Percentiles rank a stretch among this genome's conserved stretches.
These are phyloP conservation scores for Betula pendula DNA, from an alignment of 306 rosid species.

Conservation along the genomic window DNA sequence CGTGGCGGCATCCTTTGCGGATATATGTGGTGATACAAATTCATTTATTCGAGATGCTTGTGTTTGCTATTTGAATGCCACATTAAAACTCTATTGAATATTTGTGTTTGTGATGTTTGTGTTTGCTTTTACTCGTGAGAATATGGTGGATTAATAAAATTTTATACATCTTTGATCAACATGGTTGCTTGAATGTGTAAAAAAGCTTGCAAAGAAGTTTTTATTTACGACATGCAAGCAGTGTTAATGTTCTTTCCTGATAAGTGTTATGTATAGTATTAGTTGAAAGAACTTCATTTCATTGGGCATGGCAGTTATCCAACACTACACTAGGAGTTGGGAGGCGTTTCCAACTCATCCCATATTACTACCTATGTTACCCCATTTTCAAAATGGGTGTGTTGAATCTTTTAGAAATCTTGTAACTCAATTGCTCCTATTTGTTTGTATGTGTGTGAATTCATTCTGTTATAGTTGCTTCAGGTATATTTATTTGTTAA, in stretches of 20 bases:
- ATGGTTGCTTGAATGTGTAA: too few relatives aligned
- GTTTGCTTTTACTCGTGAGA: neutral
- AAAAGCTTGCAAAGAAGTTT: too few relatives aligned
- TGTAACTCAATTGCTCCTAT: neutral
- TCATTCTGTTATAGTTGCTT: neutral
- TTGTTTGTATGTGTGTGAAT: neutral
- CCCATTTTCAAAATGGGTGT: neutral
- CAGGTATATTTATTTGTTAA: neutral
- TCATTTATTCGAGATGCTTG: too few relatives aligned
- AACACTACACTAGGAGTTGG: too few relatives aligned
- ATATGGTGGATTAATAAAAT: neutral
- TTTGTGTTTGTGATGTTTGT: neutral
- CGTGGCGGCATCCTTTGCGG: neutral
- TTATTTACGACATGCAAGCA: too few relatives aligned
- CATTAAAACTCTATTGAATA: neutral
- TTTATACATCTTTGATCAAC: too few relatives aligned
- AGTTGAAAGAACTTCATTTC: neutral
- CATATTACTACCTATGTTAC: neutral
- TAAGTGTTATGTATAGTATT: neutral
- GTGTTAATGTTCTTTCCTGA: neutral
- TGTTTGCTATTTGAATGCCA: too few relatives aligned
- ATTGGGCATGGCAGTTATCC: neutral
- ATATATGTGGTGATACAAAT: neutral
- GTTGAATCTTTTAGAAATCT: neutral
- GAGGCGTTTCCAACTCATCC: neutral